These are phyloP conservation scores for Endocalyx cinctus DNA, from an alignment of 2,329 filamentous ascomycete species.

Conservation along the genomic window DNA sequence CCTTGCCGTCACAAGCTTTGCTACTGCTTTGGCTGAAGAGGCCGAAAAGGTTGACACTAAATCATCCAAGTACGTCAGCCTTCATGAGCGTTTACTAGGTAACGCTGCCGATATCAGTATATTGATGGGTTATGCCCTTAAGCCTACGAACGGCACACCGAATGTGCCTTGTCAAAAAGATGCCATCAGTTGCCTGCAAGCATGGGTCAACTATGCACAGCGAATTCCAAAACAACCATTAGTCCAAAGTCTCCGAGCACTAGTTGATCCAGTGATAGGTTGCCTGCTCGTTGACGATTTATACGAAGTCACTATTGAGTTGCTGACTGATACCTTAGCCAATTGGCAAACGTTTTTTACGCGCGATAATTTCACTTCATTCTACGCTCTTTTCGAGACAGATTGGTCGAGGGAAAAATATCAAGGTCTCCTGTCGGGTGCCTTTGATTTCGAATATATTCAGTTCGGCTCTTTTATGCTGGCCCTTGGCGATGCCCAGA, in stretches of 20 bases:
- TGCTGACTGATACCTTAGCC: constrained; percentile 60
- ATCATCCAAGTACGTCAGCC: constrained; percentile 43
- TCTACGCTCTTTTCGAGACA: constrained; percentile 57
- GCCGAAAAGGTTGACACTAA: constrained; percentile 62
- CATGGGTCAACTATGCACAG: constrained; percentile 72
- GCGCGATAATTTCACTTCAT: constrained; percentile 49
- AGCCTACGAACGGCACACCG: constrained; percentile 17
- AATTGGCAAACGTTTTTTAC: constrained; percentile 62
- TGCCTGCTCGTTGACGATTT: constrained; percentile 55
- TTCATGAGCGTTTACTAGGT: constrained; percentile 46
- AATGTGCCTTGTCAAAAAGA: constrained; percentile 42
- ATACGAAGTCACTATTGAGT: constrained; percentile 57
- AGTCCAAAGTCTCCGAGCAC: constrained; percentile 52
- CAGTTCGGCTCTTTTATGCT: constrained; percentile 64
- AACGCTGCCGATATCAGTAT: constrained; percentile 47
- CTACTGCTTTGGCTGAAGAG: constrained; percentile 60
- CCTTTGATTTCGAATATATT: constrained; percentile 60
- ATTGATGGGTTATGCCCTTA: constrained; percentile 38
- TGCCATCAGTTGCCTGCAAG: constrained; percentile 58
- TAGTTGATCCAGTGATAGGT: constrained; percentile 56
- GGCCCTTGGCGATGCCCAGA: constrained; percentile 63
- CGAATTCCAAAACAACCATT: constrained; percentile 53
- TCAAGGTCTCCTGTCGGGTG: constrained; percentile 49
- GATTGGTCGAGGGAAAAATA: constrained; percentile 56
- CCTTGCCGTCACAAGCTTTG: constrained; percentile 61